Base-by-base conservation (phyloP, 2,329 filamentous ascomycete species). In the Botrytis cinerea region DNA sequence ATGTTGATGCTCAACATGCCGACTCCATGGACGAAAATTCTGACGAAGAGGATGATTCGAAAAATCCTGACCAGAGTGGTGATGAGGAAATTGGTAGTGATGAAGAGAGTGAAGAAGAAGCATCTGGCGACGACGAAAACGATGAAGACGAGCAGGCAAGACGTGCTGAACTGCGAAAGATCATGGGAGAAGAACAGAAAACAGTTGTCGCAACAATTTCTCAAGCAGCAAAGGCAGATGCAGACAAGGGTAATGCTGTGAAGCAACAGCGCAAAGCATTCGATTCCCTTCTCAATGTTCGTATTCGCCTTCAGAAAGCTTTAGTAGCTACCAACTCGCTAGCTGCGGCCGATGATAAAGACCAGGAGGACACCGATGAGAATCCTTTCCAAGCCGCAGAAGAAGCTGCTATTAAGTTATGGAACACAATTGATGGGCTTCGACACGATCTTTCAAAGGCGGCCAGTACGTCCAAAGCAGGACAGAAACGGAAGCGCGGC, bases 281-380 rank as follows among this genome's bases (percentile, higher is more conserved):
- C 80, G 95, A 98, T 78, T 89, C 93, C 0, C 88, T 98, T 0
- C 87, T 99, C 46, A 97, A 97, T 83, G 88, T 94, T 22, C 91
- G 96, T 32, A 98, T 99, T 80, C 93, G 95, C 75, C 84, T 99
- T 28, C 97, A 99, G 82, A 98, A 98, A 82, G 94, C 93, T 2
- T 84, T 99, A 22, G 88, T 96, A 25, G 91, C 93, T 0, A 89
- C 91, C 40, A 98, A 98, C 82, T 92, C 94, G 1, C 85, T 97
- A 59, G 82, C 87, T 25, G 80, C 84, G 1, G 77, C 87, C 2
- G 82, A 84, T 18, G 80, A 84, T 2, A 83, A 84, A 5, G 80
- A 84, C 6, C 81, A 80, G 22, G 82, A 86, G 2, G 81, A 82
- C 4, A 79, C 76, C 54, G 77, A 81, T 45, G 77, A 76, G 46